phyloP scores from a whole-genome alignment of 2,329 filamentous ascomycete species.

The Stachybotrys chartarum region DNA sequence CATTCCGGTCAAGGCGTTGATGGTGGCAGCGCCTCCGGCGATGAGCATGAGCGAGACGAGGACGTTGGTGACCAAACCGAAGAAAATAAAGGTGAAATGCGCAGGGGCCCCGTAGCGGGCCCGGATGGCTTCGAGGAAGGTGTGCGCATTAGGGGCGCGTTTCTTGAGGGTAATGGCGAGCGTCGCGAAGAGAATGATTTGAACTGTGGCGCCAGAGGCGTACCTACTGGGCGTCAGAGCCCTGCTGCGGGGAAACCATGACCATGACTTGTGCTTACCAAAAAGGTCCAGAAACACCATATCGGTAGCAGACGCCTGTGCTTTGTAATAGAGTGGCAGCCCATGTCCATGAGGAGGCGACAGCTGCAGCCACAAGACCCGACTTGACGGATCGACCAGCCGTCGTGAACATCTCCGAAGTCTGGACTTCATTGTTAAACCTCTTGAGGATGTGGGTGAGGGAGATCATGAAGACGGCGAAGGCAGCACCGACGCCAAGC shows the following conservation, averaged over 20 bases:
- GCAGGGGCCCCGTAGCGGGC: slow-evolving; percentile 68
- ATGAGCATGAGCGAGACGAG: slow-evolving; percentile 85
- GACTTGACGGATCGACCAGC: slow-evolving; percentile 85
- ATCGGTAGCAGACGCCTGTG: slow-evolving; percentile 74
- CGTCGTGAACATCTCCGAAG: slow-evolving; percentile 87
- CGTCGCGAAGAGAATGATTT: slow-evolving; percentile 84
- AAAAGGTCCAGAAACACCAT: slow-evolving; percentile 56
- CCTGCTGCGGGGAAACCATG: slow-evolving; percentile 19
- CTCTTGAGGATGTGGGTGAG: slow-evolving; percentile 65
- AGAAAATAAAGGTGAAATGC: slow-evolving; percentile 74
- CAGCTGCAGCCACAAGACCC: slow-evolving; percentile 77
- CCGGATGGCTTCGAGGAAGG: slow-evolving; percentile 74
- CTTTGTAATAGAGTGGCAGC: slow-evolving; percentile 76
- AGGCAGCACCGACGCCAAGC: slow-evolving; percentile 64
- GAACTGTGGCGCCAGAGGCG: slow-evolving; percentile 67
- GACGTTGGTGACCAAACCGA: slow-evolving; percentile 78
- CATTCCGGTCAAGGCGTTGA: slow-evolving; percentile 33
- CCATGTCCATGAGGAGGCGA: slow-evolving; percentile 94
- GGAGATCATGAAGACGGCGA: slow-evolving; percentile 63
- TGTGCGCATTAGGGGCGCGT: slow-evolving; percentile 79
- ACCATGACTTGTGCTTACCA: slow-evolving; percentile 40
- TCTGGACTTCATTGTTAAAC: slow-evolving; percentile 64
- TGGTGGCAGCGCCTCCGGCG: slow-evolving; percentile 65
- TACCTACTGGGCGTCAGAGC: slow-evolving; percentile 24
- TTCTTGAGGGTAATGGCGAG: slow-evolving; percentile 86